These are phyloP conservation scores for Evernia prunastri DNA, from an alignment of 495 filamentous ascomycete species.

Conservation along the genomic window DNA sequence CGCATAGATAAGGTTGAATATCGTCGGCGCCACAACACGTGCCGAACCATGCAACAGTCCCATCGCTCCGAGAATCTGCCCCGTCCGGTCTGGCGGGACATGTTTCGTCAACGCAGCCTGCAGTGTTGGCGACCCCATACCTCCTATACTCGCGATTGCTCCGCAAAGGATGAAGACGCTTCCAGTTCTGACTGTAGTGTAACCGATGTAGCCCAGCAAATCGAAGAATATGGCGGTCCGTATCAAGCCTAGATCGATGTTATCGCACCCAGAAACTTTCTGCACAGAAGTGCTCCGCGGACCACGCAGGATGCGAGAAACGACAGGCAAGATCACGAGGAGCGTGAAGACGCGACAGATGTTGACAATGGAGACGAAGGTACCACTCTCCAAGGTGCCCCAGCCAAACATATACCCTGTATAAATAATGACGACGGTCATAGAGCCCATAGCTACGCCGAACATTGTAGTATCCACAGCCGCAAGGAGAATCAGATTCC, in stretches of 20 bases:
- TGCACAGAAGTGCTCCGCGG: slow-evolving; percentile 32
- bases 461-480: slow-evolving; percentile 73
- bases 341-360: slow-evolving; percentile 65
- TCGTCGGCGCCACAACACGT: slow-evolving; percentile 66
- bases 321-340: slow-evolving; percentile 62
- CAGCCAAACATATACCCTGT: slow-evolving; percentile 72
- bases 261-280: slow-evolving; percentile 65
- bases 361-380: slow-evolving; percentile 73
- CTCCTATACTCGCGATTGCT: slow-evolving; percentile 65
- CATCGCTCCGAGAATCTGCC: slow-evolving; percentile 77
- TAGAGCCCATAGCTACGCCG: slow-evolving; percentile 72
- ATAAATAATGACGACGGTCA: slow-evolving; percentile 74
- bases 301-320: slow-evolving; percentile 63
- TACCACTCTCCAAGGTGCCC: slow-evolving; percentile 66
- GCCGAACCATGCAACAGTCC: slow-evolving; percentile 81
- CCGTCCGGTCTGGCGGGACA: slow-evolving; percentile 70
- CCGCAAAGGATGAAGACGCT: slow-evolving; percentile 59
- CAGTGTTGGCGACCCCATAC: slow-evolving; percentile 75
- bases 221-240: slow-evolving; percentile 74
- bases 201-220: slow-evolving; percentile 66
- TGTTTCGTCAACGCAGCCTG: slow-evolving; percentile 85
- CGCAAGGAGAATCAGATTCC: slow-evolving; percentile 74
- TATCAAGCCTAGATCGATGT: slow-evolving; percentile 68
- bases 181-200: slow-evolving; percentile 52
- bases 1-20: slow-evolving; percentile 83